A percentile compares a stretch with the other conserved stretches of the same genome.
These are phyloP conservation scores for Porogramme epimiltina DNA, from an alignment of 1,284 basidiomycete species.

Conservation along the genomic window DNA sequence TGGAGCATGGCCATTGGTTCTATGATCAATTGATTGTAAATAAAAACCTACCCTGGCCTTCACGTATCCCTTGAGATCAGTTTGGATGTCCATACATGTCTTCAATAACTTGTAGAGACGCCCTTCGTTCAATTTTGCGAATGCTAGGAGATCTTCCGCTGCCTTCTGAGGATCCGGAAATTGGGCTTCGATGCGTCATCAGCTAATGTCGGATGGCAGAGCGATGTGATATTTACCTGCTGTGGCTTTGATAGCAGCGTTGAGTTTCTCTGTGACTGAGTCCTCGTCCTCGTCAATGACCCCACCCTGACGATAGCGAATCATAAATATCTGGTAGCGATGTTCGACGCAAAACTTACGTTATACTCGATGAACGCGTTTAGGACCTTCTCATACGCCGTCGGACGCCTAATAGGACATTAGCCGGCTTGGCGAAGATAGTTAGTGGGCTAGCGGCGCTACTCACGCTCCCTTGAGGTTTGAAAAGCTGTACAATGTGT, in stretches of 20 bases:
- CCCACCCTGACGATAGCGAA: conserved; percentile 63
- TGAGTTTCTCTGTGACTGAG: conserved; percentile 55
- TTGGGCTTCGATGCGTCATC: conserved; percentile 36
- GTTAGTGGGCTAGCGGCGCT: background rate
- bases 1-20: background rate
- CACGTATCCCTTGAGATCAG: conserved; percentile 79
- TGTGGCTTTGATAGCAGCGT: conserved; percentile 56
- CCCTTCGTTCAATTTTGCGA: conserved; percentile 87
- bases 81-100: conserved; percentile 81
- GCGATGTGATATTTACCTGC: conserved; percentile 43
- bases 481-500: conserved; percentile 63
- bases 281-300: conserved; percentile 82
- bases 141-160: conserved; percentile 76
- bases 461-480: conserved; percentile 61
- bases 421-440: background rate
- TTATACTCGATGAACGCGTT: conserved; percentile 78
- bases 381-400: conserved; percentile 65
- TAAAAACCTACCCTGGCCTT: conserved; percentile 68
- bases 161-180: conserved; percentile 78
- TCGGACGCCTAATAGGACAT: conserved; percentile 57
- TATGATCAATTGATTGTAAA: background rate
- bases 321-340: background rate
- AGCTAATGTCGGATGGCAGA: background rate
- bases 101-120: conserved; percentile 85
- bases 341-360: conserved; percentile 46